Percentiles rank a stretch among this genome's conserved stretches.
Evolutionary conservation across 2,329 filamentous ascomycete genomes (phyloP).

Genomic region (Alternaria burnsii): DNA sequence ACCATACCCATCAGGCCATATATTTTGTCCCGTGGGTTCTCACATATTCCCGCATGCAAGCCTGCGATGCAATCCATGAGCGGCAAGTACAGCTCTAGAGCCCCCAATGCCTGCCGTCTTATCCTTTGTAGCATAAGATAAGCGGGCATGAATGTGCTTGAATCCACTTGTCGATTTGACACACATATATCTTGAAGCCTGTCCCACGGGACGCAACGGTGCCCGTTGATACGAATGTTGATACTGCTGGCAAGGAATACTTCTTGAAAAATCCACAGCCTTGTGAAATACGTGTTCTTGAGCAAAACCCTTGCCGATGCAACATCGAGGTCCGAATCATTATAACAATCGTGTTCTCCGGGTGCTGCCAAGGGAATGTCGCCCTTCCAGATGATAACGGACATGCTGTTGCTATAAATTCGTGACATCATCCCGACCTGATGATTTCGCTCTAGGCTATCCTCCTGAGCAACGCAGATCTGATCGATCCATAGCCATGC

Average conservation of each 20-base stretch:
- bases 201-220: background rate
- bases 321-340: background rate
- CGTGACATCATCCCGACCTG: background rate
- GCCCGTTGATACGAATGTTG: background rate
- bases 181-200: background rate
- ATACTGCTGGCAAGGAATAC: background rate
- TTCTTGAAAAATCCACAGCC: background rate
- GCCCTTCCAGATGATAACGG: background rate
- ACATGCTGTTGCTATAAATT: accelerated
- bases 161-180: too few relatives aligned
- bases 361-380: background rate
- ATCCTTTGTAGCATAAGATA: too few relatives aligned
- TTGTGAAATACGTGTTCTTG: background rate
- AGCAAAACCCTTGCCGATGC: background rate
- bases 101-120: too few relatives aligned
- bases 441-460: background rate
- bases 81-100: too few relatives aligned
- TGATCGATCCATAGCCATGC: background rate
- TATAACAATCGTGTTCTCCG: background rate
- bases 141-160: too few relatives aligned
- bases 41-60: too few relatives aligned
- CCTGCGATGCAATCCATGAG: too few relatives aligned
- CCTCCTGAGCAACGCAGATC: background rate
- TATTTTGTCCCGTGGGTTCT: background rate
- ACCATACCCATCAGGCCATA: background rate